These are phyloP conservation scores for Spinellus fusiger DNA, from an alignment of 192 early-diverging fungal genomes.

Conservation along the genomic window DNA sequence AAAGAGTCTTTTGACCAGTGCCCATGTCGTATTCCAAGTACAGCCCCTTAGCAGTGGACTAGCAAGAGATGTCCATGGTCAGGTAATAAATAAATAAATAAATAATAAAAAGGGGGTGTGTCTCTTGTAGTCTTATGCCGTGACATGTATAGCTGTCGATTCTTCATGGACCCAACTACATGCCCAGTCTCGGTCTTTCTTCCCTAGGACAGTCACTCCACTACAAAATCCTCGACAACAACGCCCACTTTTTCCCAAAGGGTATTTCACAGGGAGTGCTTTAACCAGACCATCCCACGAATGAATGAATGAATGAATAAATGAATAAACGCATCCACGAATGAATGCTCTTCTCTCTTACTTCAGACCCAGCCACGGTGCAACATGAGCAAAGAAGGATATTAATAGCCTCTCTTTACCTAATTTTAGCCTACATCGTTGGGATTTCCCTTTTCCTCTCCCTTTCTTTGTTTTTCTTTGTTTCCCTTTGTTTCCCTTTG, in stretches of 20 bases:
- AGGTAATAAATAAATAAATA: constrained; percentile 27
- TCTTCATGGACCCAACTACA: constrained; percentile 42
- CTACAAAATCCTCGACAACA: constrained; percentile 56
- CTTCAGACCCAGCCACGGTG: too few relatives aligned
- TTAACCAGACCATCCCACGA: constrained; percentile 5
- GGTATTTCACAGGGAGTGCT: constrained; percentile 51
- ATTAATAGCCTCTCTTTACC: background rate
- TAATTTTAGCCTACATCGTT: background rate
- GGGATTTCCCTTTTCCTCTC: background rate
- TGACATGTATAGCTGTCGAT: constrained; percentile 34
- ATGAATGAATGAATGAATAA: too few relatives aligned
- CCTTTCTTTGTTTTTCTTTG: constrained; percentile 4
- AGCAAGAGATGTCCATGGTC: constrained; percentile 52
- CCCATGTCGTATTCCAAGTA: constrained; percentile 45
- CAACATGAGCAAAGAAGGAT: too few relatives aligned
- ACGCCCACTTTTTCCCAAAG: constrained; percentile 52
- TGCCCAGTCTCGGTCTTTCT: constrained; percentile 11
- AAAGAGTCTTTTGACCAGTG: constrained; percentile 37
- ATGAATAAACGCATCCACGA: too few relatives aligned
- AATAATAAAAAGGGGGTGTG: background rate
- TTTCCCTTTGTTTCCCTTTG: background rate
- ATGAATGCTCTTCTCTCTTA: too few relatives aligned
- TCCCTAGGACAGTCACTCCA: constrained; percentile 41
- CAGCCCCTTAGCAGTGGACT: constrained; percentile 45
- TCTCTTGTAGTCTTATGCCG: background rate